A percentile compares a stretch with the other conserved stretches of the same genome.
Evolutionary conservation across 2,329 filamentous ascomycete species (phyloP).

Genomic region (Claviceps sp.): DNA sequence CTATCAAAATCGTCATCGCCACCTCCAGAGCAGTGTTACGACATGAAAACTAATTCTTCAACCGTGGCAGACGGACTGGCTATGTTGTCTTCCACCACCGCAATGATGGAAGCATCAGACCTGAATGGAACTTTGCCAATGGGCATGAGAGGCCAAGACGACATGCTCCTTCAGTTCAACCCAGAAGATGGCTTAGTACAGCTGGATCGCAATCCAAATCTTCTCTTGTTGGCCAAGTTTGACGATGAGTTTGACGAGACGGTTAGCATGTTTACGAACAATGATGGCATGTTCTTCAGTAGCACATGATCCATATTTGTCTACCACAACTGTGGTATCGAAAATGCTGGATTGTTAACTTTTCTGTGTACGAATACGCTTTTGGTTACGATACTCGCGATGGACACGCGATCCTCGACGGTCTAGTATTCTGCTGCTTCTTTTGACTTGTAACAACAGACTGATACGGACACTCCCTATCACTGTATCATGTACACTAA

Average conservation of each 20-base stretch:
- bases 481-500: slow-evolving; percentile 1
- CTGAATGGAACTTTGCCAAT: slow-evolving; percentile 21
- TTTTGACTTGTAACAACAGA: not conserved
- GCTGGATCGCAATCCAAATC: slow-evolving; percentile 31
- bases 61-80: slow-evolving; percentile 18
- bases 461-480: slow-evolving; percentile 2
- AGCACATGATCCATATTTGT: slow-evolving; percentile 13
- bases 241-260: slow-evolving; percentile 37
- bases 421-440: not conserved
- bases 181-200: slow-evolving; percentile 28
- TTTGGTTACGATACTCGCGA: not conserved
- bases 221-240: slow-evolving; percentile 39
- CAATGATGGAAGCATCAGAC: slow-evolving; percentile 19
- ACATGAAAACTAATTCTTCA: slow-evolving; percentile 27
- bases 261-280: slow-evolving; percentile 38
- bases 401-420: not conserved
- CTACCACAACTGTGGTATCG: slow-evolving; percentile 2
- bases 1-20: slow-evolving; percentile 49
- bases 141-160: slow-evolving; percentile 26
- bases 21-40: slow-evolving; percentile 33
- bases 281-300: slow-evolving; percentile 40
- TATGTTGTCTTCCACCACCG: slow-evolving; percentile 16
- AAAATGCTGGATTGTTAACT: slow-evolving; percentile 2
- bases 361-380: slow-evolving; percentile 6
- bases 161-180: slow-evolving; percentile 29